Conservation (phyloP, 2,329 filamentous ascomycete species). For the Penicillium brevicompactum region DNA sequence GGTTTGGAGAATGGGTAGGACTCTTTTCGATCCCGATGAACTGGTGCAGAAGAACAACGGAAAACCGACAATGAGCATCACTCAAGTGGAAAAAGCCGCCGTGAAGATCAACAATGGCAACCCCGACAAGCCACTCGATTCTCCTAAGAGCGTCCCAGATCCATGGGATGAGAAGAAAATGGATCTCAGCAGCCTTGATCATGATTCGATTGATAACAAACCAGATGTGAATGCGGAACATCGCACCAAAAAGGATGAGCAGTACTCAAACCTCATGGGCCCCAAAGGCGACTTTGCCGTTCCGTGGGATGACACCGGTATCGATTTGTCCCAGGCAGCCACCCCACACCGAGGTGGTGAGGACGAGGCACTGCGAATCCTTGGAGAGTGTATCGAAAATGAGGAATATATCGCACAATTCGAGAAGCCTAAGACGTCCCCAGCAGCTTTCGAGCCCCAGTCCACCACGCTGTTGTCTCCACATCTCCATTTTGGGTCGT, state of each 20-base stretch:
- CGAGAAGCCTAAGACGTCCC: constrained; percentile 74
- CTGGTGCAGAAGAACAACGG: constrained; percentile 66
- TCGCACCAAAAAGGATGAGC: constrained; percentile 57
- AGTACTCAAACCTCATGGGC: constrained; percentile 65
- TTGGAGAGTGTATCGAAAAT: constrained; percentile 63
- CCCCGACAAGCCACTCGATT: constrained; percentile 62
- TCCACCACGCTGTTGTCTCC: constrained; percentile 74
- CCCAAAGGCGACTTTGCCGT: constrained; percentile 69
- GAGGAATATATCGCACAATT: constrained; percentile 72
- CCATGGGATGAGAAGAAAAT: constrained; percentile 58
- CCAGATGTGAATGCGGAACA: constrained; percentile 64
- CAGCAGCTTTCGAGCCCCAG: constrained; percentile 71
- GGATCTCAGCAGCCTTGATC: constrained; percentile 58
- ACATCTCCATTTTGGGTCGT: constrained; percentile 72
- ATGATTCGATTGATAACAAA: constrained; percentile 52
- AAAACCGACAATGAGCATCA: constrained; percentile 74
- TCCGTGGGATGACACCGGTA: constrained; percentile 71
- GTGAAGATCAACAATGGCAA: constrained; percentile 58
- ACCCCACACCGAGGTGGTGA: constrained; percentile 74
- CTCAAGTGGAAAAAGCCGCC: constrained; percentile 65
- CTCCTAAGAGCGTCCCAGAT: constrained; percentile 63
- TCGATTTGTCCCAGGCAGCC: constrained; percentile 57
- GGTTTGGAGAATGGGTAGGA: constrained; percentile 65
- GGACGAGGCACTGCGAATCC: constrained; percentile 59
- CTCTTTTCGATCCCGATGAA: constrained; percentile 73